Conservation (phyloP, 2,329 filamentous ascomycete genomes). For the Aspergillus neotritici region DNA sequence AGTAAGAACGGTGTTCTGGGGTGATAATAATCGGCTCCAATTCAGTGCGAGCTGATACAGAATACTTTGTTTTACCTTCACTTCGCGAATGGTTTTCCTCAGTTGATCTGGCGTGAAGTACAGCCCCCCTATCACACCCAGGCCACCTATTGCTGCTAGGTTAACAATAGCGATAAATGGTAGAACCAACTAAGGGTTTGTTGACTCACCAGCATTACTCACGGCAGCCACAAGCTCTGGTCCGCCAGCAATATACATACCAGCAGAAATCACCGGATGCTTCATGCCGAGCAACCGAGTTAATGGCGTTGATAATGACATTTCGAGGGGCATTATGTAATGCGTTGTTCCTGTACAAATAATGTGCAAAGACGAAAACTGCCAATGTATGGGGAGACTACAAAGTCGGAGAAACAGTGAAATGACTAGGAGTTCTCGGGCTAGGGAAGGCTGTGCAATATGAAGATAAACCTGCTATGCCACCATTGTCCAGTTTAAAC, state of each 20-base stretch:
- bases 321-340: conserved; percentile 57
- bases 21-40: no score
- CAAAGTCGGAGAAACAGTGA: conserved; percentile 4
- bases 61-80: no score
- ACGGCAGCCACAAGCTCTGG: conserved; percentile 95
- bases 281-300: conserved; percentile 77
- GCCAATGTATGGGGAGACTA: conserved; percentile 1
- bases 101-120: conserved; percentile 97
- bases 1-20: no score
- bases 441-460: conserved; percentile 2
- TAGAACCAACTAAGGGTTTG: no score
- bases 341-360: conserved; percentile 72
- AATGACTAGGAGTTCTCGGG: conserved; percentile 7
- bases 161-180: no score
- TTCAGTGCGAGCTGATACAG: no score
- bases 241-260: conserved; percentile 98
- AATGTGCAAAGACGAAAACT: no score
- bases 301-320: conserved; percentile 9
- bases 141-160: no score
- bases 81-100: conserved; percentile 85
- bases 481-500: no score
- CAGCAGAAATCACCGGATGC: conserved; percentile 89
- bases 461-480: no score
- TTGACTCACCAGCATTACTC: conserved; percentile 91
- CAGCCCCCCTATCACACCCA: conserved; percentile 90